A percentile compares a stretch with the other conserved stretches of the same genome.
Conservation (phyloP, 2,329 filamentous ascomycete genomes). For the Talaromyces pinophilus region DNA sequence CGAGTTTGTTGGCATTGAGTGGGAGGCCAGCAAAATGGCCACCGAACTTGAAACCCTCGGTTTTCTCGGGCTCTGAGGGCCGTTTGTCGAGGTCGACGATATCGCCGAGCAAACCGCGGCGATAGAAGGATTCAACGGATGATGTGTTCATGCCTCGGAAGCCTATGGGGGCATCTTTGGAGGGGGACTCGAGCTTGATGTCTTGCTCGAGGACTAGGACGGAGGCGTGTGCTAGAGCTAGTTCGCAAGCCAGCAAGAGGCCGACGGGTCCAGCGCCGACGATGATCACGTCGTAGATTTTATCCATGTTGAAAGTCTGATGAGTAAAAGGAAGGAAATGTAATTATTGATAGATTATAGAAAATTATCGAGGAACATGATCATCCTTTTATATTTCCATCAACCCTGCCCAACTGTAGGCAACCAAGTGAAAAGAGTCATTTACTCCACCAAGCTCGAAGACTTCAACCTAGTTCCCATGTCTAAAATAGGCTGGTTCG, state of each 20-base stretch:
- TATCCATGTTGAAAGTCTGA: background rate
- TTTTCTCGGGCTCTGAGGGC: constrained; percentile 25
- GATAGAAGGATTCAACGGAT: constrained; percentile 41
- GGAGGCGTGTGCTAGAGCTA: constrained; percentile 34
- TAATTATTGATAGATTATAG: background rate
- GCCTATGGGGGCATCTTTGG: constrained; percentile 31
- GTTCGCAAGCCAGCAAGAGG: constrained; percentile 36
- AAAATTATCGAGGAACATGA: background rate
- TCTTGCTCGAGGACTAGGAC: constrained; percentile 42
- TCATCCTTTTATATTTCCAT: constrained; percentile 1
- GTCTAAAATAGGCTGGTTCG: background rate
- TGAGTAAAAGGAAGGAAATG: background rate
- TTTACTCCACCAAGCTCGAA: background rate
- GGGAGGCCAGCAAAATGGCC: constrained; percentile 36
- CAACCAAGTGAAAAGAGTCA: background rate
- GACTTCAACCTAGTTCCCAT: background rate
- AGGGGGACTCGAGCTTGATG: constrained; percentile 28
- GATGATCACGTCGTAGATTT: constrained; percentile 25
- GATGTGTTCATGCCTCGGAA: constrained; percentile 36
- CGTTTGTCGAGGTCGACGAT: constrained; percentile 26
- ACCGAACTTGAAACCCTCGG: constrained; percentile 32
- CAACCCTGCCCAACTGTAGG: background rate
- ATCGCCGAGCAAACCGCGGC: constrained; percentile 42
- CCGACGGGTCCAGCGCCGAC: constrained; percentile 26
- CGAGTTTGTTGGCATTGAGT: constrained; percentile 27